Evolutionary conservation across 257 asterid genomes (phyloP).

Genomic region (Gardenia jasminoides): DNA sequence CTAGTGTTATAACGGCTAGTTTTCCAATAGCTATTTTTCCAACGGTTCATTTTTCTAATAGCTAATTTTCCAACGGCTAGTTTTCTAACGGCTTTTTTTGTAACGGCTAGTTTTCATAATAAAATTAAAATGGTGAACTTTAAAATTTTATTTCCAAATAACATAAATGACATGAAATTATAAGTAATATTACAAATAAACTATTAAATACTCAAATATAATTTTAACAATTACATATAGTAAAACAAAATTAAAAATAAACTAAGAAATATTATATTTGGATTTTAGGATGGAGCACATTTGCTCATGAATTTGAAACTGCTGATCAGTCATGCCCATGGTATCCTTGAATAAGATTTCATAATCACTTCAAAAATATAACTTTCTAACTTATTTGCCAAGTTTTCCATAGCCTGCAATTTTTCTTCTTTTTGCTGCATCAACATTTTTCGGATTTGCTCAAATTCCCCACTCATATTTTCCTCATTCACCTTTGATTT

Average conservation of each 20-base stretch:
- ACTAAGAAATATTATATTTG: not conserved
- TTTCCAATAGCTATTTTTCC: not conserved
- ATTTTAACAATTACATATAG: no score
- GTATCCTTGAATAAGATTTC: not conserved
- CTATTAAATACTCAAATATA: no score
- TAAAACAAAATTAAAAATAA: no score
- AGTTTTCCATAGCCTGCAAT: not conserved
- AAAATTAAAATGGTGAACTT: no score
- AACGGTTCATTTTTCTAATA: no score
- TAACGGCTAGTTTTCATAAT: no score
- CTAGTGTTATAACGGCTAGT: not conserved
- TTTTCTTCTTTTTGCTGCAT: not conserved
- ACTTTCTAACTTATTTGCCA: not conserved
- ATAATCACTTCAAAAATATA: not conserved
- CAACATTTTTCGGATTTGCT: not conserved
- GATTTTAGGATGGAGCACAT: not conserved
- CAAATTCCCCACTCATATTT: not conserved
- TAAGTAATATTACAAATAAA: no score
- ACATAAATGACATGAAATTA: no score
- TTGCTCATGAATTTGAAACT: not conserved
- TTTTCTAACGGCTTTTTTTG: no score
- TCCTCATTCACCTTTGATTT: not conserved
- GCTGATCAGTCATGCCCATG: not conserved
- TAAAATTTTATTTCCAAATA: no score
- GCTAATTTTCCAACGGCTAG: no score